Base-by-base conservation (phyloP, 2,329 filamentous ascomycete genomes). In the Xylariaceae sp. region DNA sequence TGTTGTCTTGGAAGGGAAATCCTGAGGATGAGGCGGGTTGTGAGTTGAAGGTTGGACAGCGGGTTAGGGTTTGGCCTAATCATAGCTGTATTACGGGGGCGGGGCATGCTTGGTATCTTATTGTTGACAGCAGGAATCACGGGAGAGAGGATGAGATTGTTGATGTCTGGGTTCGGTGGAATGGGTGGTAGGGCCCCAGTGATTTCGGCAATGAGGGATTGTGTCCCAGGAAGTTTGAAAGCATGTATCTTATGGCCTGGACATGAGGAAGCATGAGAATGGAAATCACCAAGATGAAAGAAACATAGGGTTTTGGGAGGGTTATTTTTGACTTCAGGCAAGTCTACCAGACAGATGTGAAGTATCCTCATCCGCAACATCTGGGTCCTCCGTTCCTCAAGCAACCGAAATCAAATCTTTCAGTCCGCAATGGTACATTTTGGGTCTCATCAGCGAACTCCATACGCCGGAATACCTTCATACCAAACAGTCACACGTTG, bases 51-150 rank as follows among this genome's bases (percentile, higher is more conserved):
- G 71, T 89, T 31, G 87, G 88, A 0, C 79, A 89, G 62, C 81
- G 82, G 60, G 68, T 91, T 22, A 74, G 82, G 49, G 71, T 92
- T 7, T 91, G 85, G 82, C 87, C 88, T 0, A 92, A 92, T 59
- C 89, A 94, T 69, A 82, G 87, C 33, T 94, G 89, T 64, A 85
- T 92, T 58, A 80, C 87, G 1, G 84, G 86, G 0, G 83, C 83
- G 0, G 80, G 81, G 27, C 88, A 85, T 68, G 82, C 78, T 1
- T 89, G 82, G 76, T 94, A 90, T 68, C 70, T 90, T 17, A 71
- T 92, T 32, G 81, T 91, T 2, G 87, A 92, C 66, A 82, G 80
- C 27, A 72, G 77, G 44, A 68, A 66, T 14, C 68, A 72, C 45
- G 76, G 74, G 0, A 71, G 73, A 18, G 76, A 81, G 57, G 75